Base-by-base conservation (phyloP, 1,284 basidiomycete species). In the Ganoderma leucocontextum region DNA sequence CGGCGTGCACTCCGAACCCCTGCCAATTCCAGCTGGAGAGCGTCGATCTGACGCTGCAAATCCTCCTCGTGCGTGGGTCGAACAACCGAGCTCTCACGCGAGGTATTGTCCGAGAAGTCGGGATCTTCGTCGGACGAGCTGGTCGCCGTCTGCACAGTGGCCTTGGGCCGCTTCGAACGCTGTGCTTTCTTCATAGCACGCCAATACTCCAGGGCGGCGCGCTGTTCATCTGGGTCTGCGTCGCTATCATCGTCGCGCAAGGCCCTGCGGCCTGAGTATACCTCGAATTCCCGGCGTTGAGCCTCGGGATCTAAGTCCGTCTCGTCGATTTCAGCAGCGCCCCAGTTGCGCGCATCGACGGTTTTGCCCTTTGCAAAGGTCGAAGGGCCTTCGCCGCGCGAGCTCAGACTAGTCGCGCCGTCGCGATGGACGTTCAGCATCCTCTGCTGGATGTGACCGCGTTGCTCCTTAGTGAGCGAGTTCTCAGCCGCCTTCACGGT, bases 381-480 rank as follows among this genome's bases (percentile, higher is more conserved):
- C 1, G 73, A 74, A 1, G 71, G 64, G 6, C 71, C 73, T 35
- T 71, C 73, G 0, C 61, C n/a, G n/a, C 47, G 66, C 15, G 70
- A 72, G 39, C 39, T 39, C 39, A 12, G 13, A 39, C 39, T 39
- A 8, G 12, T 39, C 6, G 39, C 39, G 6, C 39, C 9, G 13
- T 39, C 39, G 39, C 39, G 39, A 12, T 39, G 39, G 5, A 39
- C 39, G 12, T 2, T 39, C 39, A 39, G 39, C 39, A 39, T 39
- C 39, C 39, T 39, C 39, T 39, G 9, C 6, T 2, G 39, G 39
- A 39, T 39, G 39, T 12, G 39, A 39, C 39, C n/a, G n/a, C 39
- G 39, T 2, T 39, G 39, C 39, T 39, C 39, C 39, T 39, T 9
- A 9, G 39, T 39, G 39, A 39, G 39, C 39, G 6, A 39, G 9